Evolutionary conservation across 2,329 filamentous ascomycete genomes (phyloP).

Genomic region (Monilinia vaccinii-corymbosi): DNA sequence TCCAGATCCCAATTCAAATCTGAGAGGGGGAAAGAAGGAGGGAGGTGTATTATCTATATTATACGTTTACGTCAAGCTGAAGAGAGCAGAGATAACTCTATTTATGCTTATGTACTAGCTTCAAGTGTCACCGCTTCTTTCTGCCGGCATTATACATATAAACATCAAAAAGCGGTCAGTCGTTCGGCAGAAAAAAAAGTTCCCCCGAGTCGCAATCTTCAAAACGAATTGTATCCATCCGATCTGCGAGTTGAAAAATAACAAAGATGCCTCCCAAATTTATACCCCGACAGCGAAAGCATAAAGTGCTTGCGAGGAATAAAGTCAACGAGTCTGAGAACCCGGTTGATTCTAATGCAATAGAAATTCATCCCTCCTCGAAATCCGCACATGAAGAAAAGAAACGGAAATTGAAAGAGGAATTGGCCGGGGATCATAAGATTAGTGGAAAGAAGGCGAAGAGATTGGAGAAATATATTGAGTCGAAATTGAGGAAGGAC

Average conservation of each 20-base stretch:
- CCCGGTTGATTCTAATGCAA: conserved; percentile 43
- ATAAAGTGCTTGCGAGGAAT: conserved; percentile 57
- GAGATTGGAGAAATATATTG: conserved; percentile 61
- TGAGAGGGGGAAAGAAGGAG: too few relatives aligned
- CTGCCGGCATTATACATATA: too few relatives aligned
- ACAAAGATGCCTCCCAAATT: conserved; percentile 35
- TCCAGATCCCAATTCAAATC: too few relatives aligned
- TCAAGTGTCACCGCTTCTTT: too few relatives aligned
- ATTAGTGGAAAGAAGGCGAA: conserved; percentile 58
- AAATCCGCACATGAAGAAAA: conserved; percentile 41
- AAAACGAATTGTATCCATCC: neutral
- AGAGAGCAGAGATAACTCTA: too few relatives aligned
- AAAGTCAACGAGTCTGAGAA: conserved; percentile 36
- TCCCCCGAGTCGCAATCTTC: conserved; percentile 2
- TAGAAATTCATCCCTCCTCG: conserved; percentile 41
- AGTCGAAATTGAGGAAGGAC: conserved; percentile 90
- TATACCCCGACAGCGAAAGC: conserved; percentile 57
- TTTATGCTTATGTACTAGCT: too few relatives aligned
- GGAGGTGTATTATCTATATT: too few relatives aligned
- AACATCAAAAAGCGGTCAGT: neutral
- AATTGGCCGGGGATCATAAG: conserved; percentile 43
- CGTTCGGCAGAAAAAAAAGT: conserved; percentile 11
- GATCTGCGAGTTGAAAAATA: neutral
- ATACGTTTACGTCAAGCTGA: too few relatives aligned
- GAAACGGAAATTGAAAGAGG: conserved; percentile 45